These are phyloP conservation scores for Solidago caesia DNA, from an alignment of 129 eudicot species.

Conservation along the genomic window DNA sequence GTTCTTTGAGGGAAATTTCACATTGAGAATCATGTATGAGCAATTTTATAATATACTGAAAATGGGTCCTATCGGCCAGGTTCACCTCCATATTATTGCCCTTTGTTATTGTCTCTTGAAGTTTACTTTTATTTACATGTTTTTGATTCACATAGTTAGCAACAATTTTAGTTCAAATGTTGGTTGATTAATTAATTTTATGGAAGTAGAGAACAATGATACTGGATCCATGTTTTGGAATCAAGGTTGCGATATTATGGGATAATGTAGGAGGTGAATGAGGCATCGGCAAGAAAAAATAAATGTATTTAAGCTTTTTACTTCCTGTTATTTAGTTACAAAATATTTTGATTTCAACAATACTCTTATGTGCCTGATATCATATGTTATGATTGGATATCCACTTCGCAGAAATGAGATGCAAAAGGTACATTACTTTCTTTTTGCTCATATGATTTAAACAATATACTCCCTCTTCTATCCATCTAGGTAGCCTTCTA, in stretches of 20 bases:
- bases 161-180: too few species aligned
- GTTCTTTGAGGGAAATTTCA: slow-evolving; percentile 77
- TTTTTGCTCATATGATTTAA: background rate
- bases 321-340: slow-evolving; percentile 2
- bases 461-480: background rate
- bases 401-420: slow-evolving; percentile 92
- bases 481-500: background rate
- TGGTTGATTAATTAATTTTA: too few species aligned
- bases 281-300: background rate
- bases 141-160: background rate
- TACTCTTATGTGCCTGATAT: slow-evolving; percentile 97
- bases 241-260: too few species aligned
- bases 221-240: too few species aligned
- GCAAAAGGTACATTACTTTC: slow-evolving; percentile 63
- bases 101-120: background rate
- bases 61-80: slow-evolving; percentile 93
- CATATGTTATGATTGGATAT: slow-evolving; percentile 88
- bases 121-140: background rate
- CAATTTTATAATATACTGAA: slow-evolving; percentile 72
- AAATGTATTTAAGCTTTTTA: slow-evolving; percentile 1
- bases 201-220: too few species aligned
- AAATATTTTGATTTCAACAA: background rate
- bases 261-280: too few species aligned
- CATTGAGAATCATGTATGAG: slow-evolving; percentile 81
- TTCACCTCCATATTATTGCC: slow-evolving; percentile 14